These are phyloP conservation scores for Ricinus communis DNA, from an alignment of 345 rosid species.

Conservation along the genomic window DNA sequence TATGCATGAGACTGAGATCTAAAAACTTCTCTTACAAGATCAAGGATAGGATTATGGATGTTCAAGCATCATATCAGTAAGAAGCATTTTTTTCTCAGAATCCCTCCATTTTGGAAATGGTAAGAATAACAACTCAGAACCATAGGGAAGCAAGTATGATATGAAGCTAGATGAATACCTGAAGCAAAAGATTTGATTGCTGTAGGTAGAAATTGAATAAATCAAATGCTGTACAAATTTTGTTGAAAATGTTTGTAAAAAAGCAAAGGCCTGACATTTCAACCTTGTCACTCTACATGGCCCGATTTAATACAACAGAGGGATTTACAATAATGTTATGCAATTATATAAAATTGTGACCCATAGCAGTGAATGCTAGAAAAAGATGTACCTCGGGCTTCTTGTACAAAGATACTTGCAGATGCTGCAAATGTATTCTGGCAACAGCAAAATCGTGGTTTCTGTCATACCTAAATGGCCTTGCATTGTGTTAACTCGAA, in stretches of 20 bases:
- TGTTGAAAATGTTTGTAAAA: neutral
- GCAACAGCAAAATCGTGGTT: neutral
- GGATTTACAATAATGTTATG: neutral
- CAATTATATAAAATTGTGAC: neutral
- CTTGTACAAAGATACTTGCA: neutral
- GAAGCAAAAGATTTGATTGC: neutral
- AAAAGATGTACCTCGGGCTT: slow-evolving; percentile 22
- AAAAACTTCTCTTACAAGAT: no score
- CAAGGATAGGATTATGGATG: no score
- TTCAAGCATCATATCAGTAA: no score
- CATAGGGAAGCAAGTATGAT: no score
- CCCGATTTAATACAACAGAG: neutral
- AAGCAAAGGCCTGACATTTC: neutral
- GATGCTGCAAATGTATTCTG: neutral
- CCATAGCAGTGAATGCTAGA: neutral
- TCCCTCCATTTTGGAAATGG: no score
- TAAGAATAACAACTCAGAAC: no score
- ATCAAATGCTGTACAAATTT: slow-evolving; percentile 5
- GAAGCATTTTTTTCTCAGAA: no score
- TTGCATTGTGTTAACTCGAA: neutral
- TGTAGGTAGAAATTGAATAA: slow-evolving; percentile 1
- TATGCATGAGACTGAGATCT: no score
- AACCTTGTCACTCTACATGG: neutral
- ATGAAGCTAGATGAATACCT: no score
- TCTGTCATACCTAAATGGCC: neutral